Conservation (phyloP, 208 protist species). For the Leishmania tarentolae region DNA sequence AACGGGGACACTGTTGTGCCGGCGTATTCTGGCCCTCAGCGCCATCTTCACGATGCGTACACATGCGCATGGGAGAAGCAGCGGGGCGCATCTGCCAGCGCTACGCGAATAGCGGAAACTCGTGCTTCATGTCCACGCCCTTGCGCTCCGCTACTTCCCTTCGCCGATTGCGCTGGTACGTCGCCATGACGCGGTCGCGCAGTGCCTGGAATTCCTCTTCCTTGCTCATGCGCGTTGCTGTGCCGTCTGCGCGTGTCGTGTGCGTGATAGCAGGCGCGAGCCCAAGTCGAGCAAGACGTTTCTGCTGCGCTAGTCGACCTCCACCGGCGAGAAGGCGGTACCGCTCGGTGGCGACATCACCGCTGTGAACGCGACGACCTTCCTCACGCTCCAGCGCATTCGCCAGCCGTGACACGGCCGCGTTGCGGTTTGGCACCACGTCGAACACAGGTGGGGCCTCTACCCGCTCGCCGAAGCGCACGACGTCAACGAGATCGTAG, state of each 20-base stretch:
- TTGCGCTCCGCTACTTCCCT: conserved; percentile 50
- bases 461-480: conserved; percentile 83
- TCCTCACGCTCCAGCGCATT: conserved; percentile 40
- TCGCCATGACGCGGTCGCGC: conserved; percentile 72
- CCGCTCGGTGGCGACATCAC: conserved; percentile 9
- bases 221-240: conserved; percentile 34
- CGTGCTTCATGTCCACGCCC: conserved; percentile 76
- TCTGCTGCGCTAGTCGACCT: conserved; percentile 52
- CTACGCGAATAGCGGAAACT: conserved; percentile 68
- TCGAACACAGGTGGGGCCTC: conserved; percentile 89
- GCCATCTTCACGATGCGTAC: not conserved
- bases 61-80: not conserved
- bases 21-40: not conserved
- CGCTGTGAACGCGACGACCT: not conserved
- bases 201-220: conserved; percentile 78
- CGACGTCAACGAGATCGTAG: conserved; percentile 85
- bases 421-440: conserved; percentile 69
- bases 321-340: conserved; percentile 37
- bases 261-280: conserved; percentile 50
- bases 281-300: conserved; percentile 70
- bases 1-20: not conserved
- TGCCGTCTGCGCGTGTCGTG: conserved; percentile 8
- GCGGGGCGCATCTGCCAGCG: not conserved
- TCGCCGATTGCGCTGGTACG: conserved; percentile 73
- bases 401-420: conserved; percentile 69